These are phyloP conservation scores for Trichoderma parareesei DNA, from an alignment of 495 filamentous ascomycete species.

Conservation along the genomic window DNA sequence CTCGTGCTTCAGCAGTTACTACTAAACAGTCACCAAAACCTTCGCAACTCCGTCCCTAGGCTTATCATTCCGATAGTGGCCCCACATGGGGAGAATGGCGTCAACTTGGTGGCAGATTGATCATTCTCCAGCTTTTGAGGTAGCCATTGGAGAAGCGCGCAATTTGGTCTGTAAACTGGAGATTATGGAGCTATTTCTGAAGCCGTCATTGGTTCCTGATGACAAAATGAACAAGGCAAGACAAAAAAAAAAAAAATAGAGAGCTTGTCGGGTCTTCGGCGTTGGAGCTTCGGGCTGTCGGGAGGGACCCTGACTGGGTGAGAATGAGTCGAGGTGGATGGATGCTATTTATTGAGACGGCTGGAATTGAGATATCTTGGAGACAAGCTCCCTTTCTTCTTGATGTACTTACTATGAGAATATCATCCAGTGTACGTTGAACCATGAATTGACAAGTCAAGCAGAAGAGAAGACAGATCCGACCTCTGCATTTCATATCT, in stretches of 20 bases:
- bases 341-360: not conserved
- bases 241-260: not conserved
- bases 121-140: not conserved
- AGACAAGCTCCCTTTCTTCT: no score
- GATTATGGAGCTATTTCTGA: no score
- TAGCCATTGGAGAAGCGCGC: not conserved
- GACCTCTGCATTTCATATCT: not conserved
- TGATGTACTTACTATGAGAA: no score
- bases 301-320: not conserved
- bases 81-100: not conserved
- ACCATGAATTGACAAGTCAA: no score
- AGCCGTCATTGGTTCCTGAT: no score
- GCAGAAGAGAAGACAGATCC: not conserved
- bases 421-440: not conserved
- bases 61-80: not conserved
- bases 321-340: not conserved
- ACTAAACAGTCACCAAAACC: not conserved
- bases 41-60: not conserved
- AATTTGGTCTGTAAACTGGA: no score
- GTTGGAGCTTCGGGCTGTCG: slow-evolving; percentile 1
- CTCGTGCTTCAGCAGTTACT: no score
- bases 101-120: slow-evolving; percentile 9
- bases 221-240: not conserved
- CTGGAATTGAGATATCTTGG: not conserved
- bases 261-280: not conserved